A percentile compares a stretch with the other conserved stretches of the same genome.
These are phyloP conservation scores for Fomitopsis pinicola DNA, from an alignment of 1,284 basidiomycete species.

Conservation along the genomic window DNA sequence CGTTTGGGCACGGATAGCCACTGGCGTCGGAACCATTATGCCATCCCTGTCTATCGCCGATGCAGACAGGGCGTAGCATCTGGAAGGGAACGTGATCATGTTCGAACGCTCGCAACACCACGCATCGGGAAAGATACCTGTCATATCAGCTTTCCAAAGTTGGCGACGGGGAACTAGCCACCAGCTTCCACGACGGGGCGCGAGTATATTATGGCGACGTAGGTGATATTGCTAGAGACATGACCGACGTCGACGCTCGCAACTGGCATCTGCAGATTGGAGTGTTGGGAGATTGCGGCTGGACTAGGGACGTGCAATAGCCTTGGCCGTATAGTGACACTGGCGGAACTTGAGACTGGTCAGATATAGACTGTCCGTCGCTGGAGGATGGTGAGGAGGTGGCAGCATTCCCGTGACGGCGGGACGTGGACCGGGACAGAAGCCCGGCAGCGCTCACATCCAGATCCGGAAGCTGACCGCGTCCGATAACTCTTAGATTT, in stretches of 20 bases:
- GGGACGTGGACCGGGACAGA: neutral
- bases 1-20: neutral
- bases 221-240: neutral
- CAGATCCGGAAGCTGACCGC: conserved; percentile 1
- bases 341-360: neutral
- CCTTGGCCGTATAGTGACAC: too few species aligned
- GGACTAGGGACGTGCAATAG: too few species aligned
- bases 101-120: neutral
- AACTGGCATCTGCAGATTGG: too few species aligned
- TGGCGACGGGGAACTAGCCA: neutral
- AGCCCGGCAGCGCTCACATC: neutral
- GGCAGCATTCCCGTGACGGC: neutral
- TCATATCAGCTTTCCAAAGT: neutral
- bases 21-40: neutral
- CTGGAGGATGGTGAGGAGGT: neutral
- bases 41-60: conserved; percentile 1
- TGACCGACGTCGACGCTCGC: neutral
- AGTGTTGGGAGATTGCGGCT: too few species aligned
- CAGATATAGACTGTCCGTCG: neutral
- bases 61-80: neutral
- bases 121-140: neutral
- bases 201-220: neutral
- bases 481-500: conserved; percentile 1
- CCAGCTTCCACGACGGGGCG: neutral
- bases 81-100: neutral